phyloP scores from a whole-genome alignment of 331 rosid species.

The Spiraea crenata region DNA sequence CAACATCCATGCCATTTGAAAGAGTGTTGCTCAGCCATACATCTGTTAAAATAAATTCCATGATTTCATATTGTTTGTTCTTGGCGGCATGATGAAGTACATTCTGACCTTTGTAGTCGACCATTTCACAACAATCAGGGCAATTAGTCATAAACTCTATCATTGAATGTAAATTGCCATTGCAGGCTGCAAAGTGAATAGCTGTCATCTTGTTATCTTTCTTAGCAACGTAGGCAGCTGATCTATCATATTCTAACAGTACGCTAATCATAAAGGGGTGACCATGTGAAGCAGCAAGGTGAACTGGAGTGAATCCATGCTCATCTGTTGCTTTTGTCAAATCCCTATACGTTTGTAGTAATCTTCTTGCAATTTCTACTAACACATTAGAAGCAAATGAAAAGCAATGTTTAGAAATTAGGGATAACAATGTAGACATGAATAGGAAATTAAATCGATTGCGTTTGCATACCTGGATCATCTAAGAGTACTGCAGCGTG shows the following conservation, averaged over 20 bases:
- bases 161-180: neutral
- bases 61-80: no score
- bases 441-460: no score
- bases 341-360: no score
- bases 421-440: no score
- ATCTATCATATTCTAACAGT: neutral
- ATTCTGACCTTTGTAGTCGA: neutral
- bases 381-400: no score
- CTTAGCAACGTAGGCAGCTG: neutral
- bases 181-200: conserved; percentile 17
- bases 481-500: neutral
- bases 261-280: neutral
- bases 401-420: no score
- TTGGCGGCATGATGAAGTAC: neutral
- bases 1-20: neutral
- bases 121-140: conserved; percentile 14
- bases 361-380: no score
- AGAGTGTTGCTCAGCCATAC: neutral
- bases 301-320: neutral
- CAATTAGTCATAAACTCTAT: neutral
- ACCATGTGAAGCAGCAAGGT: neutral
- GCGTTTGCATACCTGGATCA: neutral
- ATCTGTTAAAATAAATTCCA: neutral
- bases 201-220: conserved; percentile 1
- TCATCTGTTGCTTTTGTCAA: neutral